These are phyloP conservation scores for Vanderwaltozyma verrucispora DNA, from an alignment of 805 yeast genomes.

Conservation along the genomic window DNA sequence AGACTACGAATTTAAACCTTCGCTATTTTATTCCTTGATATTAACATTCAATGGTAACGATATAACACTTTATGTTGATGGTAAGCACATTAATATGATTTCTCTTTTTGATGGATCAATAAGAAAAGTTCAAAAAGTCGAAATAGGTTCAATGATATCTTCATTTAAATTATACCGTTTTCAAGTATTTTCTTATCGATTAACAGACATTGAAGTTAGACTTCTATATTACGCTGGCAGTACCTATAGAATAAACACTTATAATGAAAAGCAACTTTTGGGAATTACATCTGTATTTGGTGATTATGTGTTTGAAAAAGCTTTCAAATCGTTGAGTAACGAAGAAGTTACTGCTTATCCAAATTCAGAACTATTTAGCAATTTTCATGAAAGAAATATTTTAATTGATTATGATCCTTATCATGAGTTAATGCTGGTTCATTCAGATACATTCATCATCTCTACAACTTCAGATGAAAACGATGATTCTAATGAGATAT, in stretches of 20 bases:
- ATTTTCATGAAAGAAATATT: constrained; percentile 11
- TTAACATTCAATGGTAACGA: constrained; percentile 7
- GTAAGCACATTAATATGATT: constrained; percentile 12
- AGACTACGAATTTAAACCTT: constrained; percentile 18
- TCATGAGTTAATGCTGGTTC: constrained; percentile 3
- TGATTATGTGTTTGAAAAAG: constrained; percentile 7
- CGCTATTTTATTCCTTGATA: constrained; percentile 12
- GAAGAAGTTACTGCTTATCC: background rate
- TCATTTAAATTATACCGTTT: constrained; percentile 22
- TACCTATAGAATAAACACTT: constrained; percentile 2
- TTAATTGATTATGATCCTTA: constrained; percentile 11
- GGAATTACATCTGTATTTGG: constrained; percentile 2
- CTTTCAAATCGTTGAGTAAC: background rate
- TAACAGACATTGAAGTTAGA: constrained; percentile 8
- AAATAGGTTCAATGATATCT: constrained; percentile 27
- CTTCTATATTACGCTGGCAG: constrained; percentile 6
- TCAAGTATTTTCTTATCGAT: constrained; percentile 4
- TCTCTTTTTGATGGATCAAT: constrained; percentile 9
- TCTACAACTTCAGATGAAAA: background rate
- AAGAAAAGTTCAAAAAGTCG: constrained; percentile 11
- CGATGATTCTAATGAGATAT: background rate
- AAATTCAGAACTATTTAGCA: background rate
- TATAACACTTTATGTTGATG: constrained; percentile 18
- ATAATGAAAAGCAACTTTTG: constrained; percentile 1
- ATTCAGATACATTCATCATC: background rate